These are phyloP conservation scores for Corylus heterophylla DNA, from an alignment of 306 rosid species.

Conservation along the genomic window DNA sequence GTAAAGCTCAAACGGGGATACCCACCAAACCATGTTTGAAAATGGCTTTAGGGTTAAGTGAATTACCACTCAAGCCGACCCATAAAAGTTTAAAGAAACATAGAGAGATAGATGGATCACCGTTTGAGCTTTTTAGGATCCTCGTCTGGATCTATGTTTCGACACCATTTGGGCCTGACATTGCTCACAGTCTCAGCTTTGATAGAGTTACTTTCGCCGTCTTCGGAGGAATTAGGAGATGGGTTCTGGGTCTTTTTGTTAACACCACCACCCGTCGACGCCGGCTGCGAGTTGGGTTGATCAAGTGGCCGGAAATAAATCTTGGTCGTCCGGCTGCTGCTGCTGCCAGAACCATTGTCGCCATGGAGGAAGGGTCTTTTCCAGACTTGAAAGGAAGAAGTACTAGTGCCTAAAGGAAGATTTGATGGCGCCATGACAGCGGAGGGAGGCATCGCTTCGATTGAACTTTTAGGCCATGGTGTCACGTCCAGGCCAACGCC, in stretches of 20 bases:
- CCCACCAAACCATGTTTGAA: no score
- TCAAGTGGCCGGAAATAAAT: not conserved
- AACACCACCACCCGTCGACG: not conserved
- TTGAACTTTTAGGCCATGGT: slow-evolving; percentile 7
- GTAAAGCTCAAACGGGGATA: no score
- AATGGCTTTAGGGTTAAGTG: no score
- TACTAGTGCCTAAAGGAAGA: not conserved
- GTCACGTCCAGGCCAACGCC: not conserved
- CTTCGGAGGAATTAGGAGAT: not conserved
- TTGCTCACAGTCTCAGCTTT: not conserved
- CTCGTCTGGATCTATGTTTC: slow-evolving; percentile 2
- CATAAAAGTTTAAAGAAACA: no score
- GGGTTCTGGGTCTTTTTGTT: not conserved
- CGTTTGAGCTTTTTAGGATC: slow-evolving; percentile 35
- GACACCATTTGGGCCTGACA: not conserved
- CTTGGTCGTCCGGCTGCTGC: not conserved
- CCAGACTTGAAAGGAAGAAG: slow-evolving; percentile 12
- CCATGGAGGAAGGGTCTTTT: not conserved
- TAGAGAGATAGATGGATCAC: slow-evolving; percentile 1
- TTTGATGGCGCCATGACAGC: slow-evolving; percentile 6
- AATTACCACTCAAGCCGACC: no score
- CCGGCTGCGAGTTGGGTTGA: not conserved
- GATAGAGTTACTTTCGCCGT: not conserved
- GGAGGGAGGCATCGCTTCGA: slow-evolving; percentile 3
- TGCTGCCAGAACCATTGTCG: not conserved